Base-by-base conservation (phyloP, 2,329 filamentous ascomycete genomes). In the Pestalotiopsis sp. region DNA sequence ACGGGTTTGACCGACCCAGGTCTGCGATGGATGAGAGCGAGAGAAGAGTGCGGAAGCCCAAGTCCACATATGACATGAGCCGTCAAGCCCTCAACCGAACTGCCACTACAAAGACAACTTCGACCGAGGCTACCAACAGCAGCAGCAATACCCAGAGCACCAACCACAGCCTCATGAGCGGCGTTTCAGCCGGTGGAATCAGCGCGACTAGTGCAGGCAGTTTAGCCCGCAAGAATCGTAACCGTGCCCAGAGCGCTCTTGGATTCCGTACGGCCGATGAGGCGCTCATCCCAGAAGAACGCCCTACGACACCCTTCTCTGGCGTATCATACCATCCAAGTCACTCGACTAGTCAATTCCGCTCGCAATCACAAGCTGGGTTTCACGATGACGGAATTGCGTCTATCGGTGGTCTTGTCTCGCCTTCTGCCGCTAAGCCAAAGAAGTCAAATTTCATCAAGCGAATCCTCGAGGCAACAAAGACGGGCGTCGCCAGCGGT, bases 121-220 rank as follows among this genome's bases (percentile, higher is more conserved):
- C 90, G 3, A 97, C 95, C 2, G 94, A 90, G 73, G 85, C 85
- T 2, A 93, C 91, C 6, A 87, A 87, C 74, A 84, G 84, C 69
- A 92, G 89, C 72, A 88, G 87, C 56, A 93, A 91, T 72, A 95
- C 92, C 1, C 90, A 93, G 73, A 90, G 90, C 77, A 98, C 94
- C 17, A 90, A 91, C 73, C 90, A 92, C 74, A 98, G 93, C 75
- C 80, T 99, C 58, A 98, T 98, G 95, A 98, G 95, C 78, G 96
- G 95, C 3, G 87, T 89, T 66, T 98, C 96, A 66, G 96, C 96
- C 0, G 91, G 95, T 64, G 95, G 88, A 13, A 94, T 98, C 80
- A 98, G 95, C 79, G 93, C 94, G 64, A 98, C 96, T 17, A 98
- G 96, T 80, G 96, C 96, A 17, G 96, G 95, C 66, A 98, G 95